phyloP scores from a whole-genome alignment of 768 basidiomycete species.

The Calocybe gangraenosa region DNA sequence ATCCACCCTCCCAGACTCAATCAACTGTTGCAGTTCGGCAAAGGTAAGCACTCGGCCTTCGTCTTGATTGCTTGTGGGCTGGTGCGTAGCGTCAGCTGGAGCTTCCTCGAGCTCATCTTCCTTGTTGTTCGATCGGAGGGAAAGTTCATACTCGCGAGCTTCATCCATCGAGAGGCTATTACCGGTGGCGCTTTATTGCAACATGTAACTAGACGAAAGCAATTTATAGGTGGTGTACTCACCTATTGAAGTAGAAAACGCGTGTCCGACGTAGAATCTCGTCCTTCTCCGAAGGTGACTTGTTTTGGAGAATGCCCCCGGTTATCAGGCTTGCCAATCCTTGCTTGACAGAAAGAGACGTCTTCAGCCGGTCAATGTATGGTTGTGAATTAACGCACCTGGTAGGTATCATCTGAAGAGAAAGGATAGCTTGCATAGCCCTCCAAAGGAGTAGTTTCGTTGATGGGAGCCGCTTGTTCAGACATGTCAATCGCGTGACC shows the following conservation, averaged over 20 bases:
- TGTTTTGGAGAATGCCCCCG: slow-evolving; percentile 32
- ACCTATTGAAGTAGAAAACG: slow-evolving; percentile 75
- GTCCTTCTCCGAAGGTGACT: slow-evolving; percentile 32
- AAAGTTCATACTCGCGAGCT: slow-evolving; percentile 31
- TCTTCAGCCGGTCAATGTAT: slow-evolving; percentile 1
- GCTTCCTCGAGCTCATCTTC: not conserved
- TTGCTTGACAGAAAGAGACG: slow-evolving; percentile 41
- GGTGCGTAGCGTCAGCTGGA: not conserved
- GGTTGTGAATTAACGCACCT: slow-evolving; percentile 34
- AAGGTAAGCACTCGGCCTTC: slow-evolving; percentile 55
- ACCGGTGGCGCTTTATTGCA: slow-evolving; percentile 33
- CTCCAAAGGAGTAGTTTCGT: slow-evolving; percentile 4
- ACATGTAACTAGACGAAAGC: not conserved
- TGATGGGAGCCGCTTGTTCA: too few species aligned
- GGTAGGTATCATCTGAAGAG: slow-evolving; percentile 50
- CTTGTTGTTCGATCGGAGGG: slow-evolving; percentile 1
- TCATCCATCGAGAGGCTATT: slow-evolving; percentile 37
- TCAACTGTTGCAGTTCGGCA: slow-evolving; percentile 63
- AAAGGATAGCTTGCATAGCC: slow-evolving; percentile 47
- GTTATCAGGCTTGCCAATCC: slow-evolving; percentile 57
- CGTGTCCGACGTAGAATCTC: slow-evolving; percentile 49
- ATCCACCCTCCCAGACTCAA: slow-evolving; percentile 67
- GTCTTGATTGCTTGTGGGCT: not conserved
- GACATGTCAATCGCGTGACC: too few species aligned
- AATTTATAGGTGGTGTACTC: not conserved